These are phyloP conservation scores for Ogataea corticis DNA, from an alignment of 805 yeast genomes.

Conservation along the genomic window DNA sequence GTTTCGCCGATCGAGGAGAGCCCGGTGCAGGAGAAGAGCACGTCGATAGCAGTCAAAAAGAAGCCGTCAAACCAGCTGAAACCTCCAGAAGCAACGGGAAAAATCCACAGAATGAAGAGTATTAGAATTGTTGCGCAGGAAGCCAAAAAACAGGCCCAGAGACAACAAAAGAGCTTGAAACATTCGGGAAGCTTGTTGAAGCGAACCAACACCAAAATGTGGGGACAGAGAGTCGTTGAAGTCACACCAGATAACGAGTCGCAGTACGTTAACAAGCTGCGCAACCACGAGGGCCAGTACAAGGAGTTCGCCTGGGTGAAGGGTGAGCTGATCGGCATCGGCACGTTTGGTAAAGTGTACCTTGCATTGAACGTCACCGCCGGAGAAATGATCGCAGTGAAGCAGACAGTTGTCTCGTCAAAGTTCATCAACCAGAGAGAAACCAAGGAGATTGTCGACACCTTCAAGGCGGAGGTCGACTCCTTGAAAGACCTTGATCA, in stretches of 20 bases:
- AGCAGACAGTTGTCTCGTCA: conserved; percentile 76
- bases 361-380: conserved; percentile 92
- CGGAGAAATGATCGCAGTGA: conserved; percentile 98
- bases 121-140: conserved; percentile 92
- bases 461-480: conserved; percentile 86
- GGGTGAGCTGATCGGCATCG: conserved; percentile 95
- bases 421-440: conserved; percentile 44
- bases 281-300: conserved; percentile 64
- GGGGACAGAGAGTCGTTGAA: conserved; percentile 95
- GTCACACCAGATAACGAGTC: conserved; percentile 72
- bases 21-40: conserved; percentile 1
- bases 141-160: conserved; percentile 65
- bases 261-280: conserved; percentile 61
- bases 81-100: conserved; percentile 41
- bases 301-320: conserved; percentile 96
- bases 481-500: conserved; percentile 94
- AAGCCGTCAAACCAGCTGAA: conserved; percentile 40
- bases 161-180: conserved; percentile 20
- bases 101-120: conserved; percentile 74
- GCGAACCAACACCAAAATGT: conserved; percentile 87
- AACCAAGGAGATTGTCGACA: conserved; percentile 67
- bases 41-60: conserved; percentile 10
- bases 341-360: conserved; percentile 93
- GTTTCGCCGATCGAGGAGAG: conserved; percentile 43
- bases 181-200: conserved; percentile 45